These are phyloP conservation scores for Nepenthes mirabilis DNA, from an alignment of 148 eudicot species.

Conservation along the genomic window DNA sequence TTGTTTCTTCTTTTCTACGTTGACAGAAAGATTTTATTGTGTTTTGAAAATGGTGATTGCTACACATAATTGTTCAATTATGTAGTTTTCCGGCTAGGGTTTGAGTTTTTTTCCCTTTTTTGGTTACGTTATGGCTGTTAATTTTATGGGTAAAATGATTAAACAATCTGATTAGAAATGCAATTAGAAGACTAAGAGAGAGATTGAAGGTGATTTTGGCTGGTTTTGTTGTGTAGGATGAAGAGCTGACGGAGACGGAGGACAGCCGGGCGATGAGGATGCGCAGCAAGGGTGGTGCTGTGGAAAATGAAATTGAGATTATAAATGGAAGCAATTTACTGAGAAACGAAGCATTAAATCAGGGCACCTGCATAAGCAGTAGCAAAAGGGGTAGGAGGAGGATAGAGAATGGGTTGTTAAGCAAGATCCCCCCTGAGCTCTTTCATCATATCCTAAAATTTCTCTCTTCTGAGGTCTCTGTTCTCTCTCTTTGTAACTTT, in stretches of 20 bases:
- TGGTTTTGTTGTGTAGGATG: conserved; percentile 23
- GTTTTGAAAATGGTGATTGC: no score
- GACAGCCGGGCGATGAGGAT: conserved; percentile 43
- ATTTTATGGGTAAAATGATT: no score
- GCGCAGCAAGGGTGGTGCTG: conserved; percentile 24
- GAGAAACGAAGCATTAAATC: conserved; percentile 7
- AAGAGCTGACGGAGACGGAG: conserved; percentile 17
- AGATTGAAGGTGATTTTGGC: neutral
- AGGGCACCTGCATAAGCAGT: conserved; percentile 1
- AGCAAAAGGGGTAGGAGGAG: conserved; percentile 12
- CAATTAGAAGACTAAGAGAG: neutral
- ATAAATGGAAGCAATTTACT: conserved; percentile 1
- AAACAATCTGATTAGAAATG: no score
- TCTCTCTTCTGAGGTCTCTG: conserved; percentile 87
- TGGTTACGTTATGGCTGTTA: no score
- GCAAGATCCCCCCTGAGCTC: conserved; percentile 83
- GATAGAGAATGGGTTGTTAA: conserved; percentile 53
- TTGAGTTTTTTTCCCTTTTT: no score
- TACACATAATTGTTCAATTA: no score
- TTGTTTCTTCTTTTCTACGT: no score
- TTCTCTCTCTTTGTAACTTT: neutral
- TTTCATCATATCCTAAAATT: conserved; percentile 77
- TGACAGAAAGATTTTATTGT: no score
- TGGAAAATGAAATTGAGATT: conserved; percentile 9
- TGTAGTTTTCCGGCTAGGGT: no score